Conservation (phyloP, 1,139 yeast genomes). For the Debaryomyces udenii region DNA sequence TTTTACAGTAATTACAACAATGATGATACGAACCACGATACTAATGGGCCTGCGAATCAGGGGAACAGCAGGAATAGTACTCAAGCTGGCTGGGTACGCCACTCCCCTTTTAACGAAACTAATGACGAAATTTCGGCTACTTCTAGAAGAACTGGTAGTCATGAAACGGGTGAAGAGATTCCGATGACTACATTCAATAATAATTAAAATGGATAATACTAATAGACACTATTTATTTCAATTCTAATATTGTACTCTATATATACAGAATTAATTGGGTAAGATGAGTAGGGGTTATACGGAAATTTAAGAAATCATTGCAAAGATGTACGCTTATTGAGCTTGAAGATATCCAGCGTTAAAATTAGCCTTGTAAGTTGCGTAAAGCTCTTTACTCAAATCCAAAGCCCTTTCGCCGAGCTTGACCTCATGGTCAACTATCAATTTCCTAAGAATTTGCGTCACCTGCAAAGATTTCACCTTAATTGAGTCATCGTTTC, state of each 20-base stretch:
- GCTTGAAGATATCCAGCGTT: conserved; percentile 2
- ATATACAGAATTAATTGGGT: conserved; percentile 2
- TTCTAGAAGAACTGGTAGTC: conserved; percentile 14
- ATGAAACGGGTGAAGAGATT: conserved; percentile 1
- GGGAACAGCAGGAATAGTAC: conserved; percentile 13
- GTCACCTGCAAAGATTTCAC: conserved; percentile 18
- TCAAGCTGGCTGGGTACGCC: conserved; percentile 26
- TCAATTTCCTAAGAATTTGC: conserved; percentile 22
- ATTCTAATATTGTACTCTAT: conserved; percentile 1
- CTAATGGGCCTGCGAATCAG: background rate
- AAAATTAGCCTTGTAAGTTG: background rate
- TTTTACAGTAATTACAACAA: conserved; percentile 31
- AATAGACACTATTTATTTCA: background rate
- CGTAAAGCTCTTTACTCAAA: conserved; percentile 4
- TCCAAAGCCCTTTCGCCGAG: conserved; percentile 14
- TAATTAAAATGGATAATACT: background rate
- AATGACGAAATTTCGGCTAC: conserved; percentile 23
- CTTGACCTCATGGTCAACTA: conserved; percentile 13
- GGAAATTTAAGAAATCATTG: background rate
- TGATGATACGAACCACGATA: conserved; percentile 13
- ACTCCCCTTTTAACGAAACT: conserved; percentile 19
- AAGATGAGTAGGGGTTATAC: no score
- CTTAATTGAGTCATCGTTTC: conserved; percentile 10
- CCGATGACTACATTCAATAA: conserved; percentile 6
- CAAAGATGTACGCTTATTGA: background rate